These are phyloP conservation scores for Solanum sitiens DNA, from an alignment of 257 asterid genomes.

Conservation along the genomic window DNA sequence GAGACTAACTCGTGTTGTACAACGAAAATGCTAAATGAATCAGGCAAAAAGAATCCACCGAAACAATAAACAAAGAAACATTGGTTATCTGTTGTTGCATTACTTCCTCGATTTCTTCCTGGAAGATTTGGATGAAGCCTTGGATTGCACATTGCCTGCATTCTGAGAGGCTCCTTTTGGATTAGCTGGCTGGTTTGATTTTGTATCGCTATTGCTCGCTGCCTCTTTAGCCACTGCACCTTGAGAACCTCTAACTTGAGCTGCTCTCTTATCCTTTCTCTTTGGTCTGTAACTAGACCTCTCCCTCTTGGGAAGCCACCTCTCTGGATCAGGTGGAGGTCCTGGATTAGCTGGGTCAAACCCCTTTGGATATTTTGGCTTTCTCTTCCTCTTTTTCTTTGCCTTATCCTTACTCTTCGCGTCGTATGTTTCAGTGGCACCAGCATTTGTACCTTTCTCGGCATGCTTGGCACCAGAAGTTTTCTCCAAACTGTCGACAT, in stretches of 20 bases:
- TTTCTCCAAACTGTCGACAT: constrained; percentile 67
- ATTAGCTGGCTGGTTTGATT: constrained; percentile 35
- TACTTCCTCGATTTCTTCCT: constrained; percentile 47
- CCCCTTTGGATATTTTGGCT: constrained; percentile 91
- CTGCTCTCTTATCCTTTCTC: constrained; percentile 90
- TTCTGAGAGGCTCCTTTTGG: constrained; percentile 54
- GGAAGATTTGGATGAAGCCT: constrained; percentile 41
- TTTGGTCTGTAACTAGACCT: constrained; percentile 87
- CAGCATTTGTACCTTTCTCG: constrained; percentile 24
- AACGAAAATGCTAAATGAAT: no score
- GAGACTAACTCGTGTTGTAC: no score
- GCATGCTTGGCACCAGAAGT: constrained; percentile 77
- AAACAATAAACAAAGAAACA: no score
- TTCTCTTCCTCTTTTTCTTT: constrained; percentile 93
- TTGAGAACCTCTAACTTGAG: constrained; percentile 88
- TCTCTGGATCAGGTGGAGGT: constrained; percentile 92
- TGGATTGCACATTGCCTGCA: constrained; percentile 25
- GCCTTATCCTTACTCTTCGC: constrained; percentile 64
- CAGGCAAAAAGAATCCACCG: no score
- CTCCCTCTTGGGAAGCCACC: constrained; percentile 97
- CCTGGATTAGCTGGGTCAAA: constrained; percentile 91
- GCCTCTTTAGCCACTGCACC: constrained; percentile 80
- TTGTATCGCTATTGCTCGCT: constrained; percentile 17
- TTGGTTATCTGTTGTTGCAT: constrained; percentile 7
- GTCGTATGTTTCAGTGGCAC: constrained; percentile 42